Base-by-base conservation (phyloP, 345 rosid species). In the Gossypium raimondii region DNA sequence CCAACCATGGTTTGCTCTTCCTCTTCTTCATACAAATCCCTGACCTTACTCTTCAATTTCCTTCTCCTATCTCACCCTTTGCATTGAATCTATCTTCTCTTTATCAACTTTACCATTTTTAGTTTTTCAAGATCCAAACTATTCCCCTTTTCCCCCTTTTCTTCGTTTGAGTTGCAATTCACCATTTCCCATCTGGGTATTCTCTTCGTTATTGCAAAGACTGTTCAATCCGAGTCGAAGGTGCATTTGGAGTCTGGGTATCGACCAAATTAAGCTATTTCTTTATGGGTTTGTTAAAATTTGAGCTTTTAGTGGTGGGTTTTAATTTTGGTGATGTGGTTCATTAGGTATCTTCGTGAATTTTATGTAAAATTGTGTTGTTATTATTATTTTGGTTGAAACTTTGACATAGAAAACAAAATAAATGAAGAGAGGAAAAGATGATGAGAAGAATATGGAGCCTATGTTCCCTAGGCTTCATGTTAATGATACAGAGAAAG, bases 401-500 rank as follows among this genome's bases (percentile, higher is more conserved):
- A 17, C 51, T 47, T 75, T 44, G 38, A 17, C 7, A 20, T 66
- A 70, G 25, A 47, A 59, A 67, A 34, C 17, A 29, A 76, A 59
- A 67, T 47, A 2, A 72, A 94, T 94, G 97, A 90, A 87, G 89
- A 87, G 87, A 77, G 90, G 90, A 61, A 92, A 82, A 80, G 91
- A 88, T 64, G 92, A 87, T 22, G 97, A 92, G 71, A 90, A 88
- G 82, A 70, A 78, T 34, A 67, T 81, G 84, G 92, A 86, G 53
- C 98, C 98, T 4, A 85, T 94, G 97, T 94, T 94, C 77, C 98
- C 97, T 3, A 77, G 98, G 76, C 91, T 94, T 53, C 97, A 92
- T 81, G 97, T 94, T 75, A 92, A 92, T 68, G 97, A 92, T 88
- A 81, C 93, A 11, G 97, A 85, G 22, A 94, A 90, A 82, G 90